Evolutionary conservation across 768 basidiomycete species (phyloP).

Genomic region (Pleurotus giganteus): DNA sequence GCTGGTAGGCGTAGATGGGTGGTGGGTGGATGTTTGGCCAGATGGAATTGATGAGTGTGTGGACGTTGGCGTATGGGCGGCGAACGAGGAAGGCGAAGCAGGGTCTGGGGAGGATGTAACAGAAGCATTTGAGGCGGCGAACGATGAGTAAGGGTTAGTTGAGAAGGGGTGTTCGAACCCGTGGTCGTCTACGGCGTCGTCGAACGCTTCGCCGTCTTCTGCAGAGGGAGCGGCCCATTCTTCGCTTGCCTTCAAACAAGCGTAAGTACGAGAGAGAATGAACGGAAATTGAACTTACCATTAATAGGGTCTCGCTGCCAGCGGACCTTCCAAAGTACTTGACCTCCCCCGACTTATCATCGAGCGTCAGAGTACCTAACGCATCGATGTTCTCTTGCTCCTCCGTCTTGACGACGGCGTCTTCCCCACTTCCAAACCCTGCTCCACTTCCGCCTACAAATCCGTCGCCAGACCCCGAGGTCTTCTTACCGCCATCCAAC

Average conservation of each 20-base stretch:
- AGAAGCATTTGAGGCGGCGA: no score
- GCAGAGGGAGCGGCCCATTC: conserved; percentile 25
- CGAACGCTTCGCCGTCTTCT: conserved; percentile 22
- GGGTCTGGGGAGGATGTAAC: no score
- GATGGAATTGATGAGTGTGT: conserved; percentile 12
- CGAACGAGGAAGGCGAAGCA: not conserved
- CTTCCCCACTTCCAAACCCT: conserved; percentile 29
- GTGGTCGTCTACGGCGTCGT: conserved; percentile 16
- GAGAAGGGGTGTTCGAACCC: not conserved
- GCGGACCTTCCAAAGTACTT: conserved; percentile 67
- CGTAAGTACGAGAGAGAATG: not conserved
- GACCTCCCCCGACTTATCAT: conserved; percentile 51
- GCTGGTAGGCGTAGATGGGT: not conserved
- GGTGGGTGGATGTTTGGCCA: not conserved
- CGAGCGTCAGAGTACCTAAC: conserved; percentile 62
- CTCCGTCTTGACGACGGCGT: conserved; percentile 7
- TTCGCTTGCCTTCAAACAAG: conserved; percentile 25
- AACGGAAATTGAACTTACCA: not conserved
- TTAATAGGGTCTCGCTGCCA: conserved; percentile 50
- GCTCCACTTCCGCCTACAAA: conserved; percentile 15
- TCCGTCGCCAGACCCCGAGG: not conserved
- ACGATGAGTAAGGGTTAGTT: not conserved
- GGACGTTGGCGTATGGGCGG: not conserved
- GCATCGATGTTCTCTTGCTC: conserved; percentile 45
- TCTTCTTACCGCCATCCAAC: not conserved